Percentiles rank a stretch among this genome's conserved stretches.
Conservation (phyloP, 805 yeast species). For the Zygoascus biomembranicola region DNA sequence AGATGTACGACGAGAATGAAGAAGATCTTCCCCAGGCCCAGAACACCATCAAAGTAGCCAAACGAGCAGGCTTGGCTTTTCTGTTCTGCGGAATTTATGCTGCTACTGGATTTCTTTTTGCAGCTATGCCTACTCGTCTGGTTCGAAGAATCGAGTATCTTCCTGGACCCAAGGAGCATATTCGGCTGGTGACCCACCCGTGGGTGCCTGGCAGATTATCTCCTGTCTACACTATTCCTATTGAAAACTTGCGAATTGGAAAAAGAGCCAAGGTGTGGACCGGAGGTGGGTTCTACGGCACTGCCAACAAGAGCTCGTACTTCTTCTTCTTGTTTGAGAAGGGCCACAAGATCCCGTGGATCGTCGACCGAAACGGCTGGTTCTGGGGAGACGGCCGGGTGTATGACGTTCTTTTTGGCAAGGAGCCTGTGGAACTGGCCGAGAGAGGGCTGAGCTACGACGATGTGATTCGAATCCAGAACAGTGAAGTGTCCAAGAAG, state of each 20-base stretch:
- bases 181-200: conserved; percentile 69
- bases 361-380: conserved; percentile 78
- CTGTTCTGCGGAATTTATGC: conserved; percentile 31
- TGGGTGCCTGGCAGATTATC: conserved; percentile 67
- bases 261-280: conserved; percentile 67
- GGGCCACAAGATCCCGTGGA: conserved; percentile 52
- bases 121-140: conserved; percentile 58
- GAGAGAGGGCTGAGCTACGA: conserved; percentile 62
- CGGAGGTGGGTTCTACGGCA: conserved; percentile 82
- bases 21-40: conserved; percentile 36
- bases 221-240: conserved; percentile 62
- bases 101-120: conserved; percentile 36
- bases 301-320: conserved; percentile 65
- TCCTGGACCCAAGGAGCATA: conserved; percentile 43
- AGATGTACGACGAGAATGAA: conserved; percentile 45
- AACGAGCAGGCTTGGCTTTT: conserved; percentile 31
- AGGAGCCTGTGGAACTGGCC: conserved; percentile 67
- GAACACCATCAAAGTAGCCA: conserved; percentile 30
- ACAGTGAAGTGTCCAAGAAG: conserved; percentile 40
- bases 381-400: conserved; percentile 92
- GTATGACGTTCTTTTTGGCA: conserved; percentile 72
- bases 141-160: conserved; percentile 70
- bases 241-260: conserved; percentile 46
- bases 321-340: conserved; percentile 63
- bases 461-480: conserved; percentile 44